Base-by-base conservation (phyloP, 441 rosid species). In the Flueggea neowawraea region DNA sequence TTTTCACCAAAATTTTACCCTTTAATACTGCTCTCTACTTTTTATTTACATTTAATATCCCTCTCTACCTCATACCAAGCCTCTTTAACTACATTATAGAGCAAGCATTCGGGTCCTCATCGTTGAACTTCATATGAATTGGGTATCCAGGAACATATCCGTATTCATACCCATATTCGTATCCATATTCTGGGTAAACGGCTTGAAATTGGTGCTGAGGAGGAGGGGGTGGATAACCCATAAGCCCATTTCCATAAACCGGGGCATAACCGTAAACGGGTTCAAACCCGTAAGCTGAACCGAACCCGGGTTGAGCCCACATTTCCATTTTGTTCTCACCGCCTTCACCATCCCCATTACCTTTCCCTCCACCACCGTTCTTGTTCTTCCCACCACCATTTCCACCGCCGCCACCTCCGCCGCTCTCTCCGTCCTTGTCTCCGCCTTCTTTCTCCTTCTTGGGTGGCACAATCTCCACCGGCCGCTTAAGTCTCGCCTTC, bases 21-120 rank as follows among this genome's bases (percentile, higher is more conserved):
- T 13, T 45, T 13, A 45, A 11, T 11, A 45, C 14, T 45, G 50
- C 3, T 45, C 8, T 33, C 4, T 33, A 33, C 39, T 45, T 11
- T 45, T 45, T 45, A 9, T 45, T 45, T 45, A 10, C 14, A 10
- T 45, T 45, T 45, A 45, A 10, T 2, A 3, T 45, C 39, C 16
- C 15, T 31, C 31, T 6, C 13, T 5, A 28, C n/a, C n/a, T n/a
- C n/a, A 55, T 9, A 6, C 58, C 15, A 31, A 10, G 5, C 41
- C n/a, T 12, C 9, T 15, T 15, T 4, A 62, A 47, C 59, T 61
- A 83, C 90, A 83, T 66, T 6, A 87, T 11, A 17, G 63, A 31
- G 71, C 94, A 87, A 6, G 94, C 83, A 59, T 82, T 80, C 0
- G 90, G 88, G 58, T 87, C 84, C 80, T 87, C 94, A 41, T 87